These are phyloP conservation scores for Exophiala calicioides DNA, from an alignment of 2,329 filamentous ascomycete genomes.

Conservation along the genomic window DNA sequence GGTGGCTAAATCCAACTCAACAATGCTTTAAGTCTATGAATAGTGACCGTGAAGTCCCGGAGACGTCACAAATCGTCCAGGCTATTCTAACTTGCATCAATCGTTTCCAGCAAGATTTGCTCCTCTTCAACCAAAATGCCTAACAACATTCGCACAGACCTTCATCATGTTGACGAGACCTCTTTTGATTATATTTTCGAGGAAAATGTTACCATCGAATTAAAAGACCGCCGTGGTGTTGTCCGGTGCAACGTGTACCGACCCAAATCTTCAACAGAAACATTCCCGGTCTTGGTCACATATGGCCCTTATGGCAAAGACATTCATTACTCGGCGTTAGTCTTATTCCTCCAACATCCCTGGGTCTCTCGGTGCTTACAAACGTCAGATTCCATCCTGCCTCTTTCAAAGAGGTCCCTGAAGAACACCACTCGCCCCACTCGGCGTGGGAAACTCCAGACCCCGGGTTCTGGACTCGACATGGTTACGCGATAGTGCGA, in stretches of 20 bases:
- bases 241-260: conserved; percentile 55
- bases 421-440: conserved; percentile 55
- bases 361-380: too few species aligned
- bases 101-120: too few species aligned
- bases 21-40: too few species aligned
- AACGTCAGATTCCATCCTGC: too few species aligned
- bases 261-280: conserved; percentile 44
- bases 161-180: conserved; percentile 36
- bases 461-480: conserved; percentile 56
- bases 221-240: conserved; percentile 45
- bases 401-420: conserved; percentile 58
- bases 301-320: conserved; percentile 75
- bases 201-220: conserved; percentile 49
- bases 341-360: conserved; percentile 49
- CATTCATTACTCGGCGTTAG: too few species aligned
- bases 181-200: conserved; percentile 51
- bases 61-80: too few species aligned
- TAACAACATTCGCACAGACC: too few species aligned
- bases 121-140: too few species aligned
- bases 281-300: conserved; percentile 65
- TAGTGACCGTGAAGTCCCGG: too few species aligned
- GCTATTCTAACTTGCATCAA: too few species aligned
- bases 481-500: conserved; percentile 59
- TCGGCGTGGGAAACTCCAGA: conserved; percentile 63
- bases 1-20: too few species aligned